These are phyloP conservation scores for Triadica sebifera DNA, from an alignment of 345 rosid species.

Conservation along the genomic window DNA sequence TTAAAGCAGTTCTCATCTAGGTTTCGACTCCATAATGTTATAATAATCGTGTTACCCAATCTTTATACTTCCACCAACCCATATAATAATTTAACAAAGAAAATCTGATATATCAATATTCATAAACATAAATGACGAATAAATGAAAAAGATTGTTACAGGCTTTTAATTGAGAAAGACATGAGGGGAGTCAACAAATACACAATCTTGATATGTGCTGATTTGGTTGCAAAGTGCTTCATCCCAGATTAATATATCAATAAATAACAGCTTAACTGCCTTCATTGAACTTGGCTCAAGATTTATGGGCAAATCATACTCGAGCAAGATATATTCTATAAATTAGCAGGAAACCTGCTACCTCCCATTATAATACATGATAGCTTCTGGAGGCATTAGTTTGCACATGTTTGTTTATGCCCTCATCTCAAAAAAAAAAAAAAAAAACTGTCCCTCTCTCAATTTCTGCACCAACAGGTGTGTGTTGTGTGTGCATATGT, in stretches of 20 bases:
- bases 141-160: not conserved
- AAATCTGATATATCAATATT: not conserved
- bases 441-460: constrained; percentile 9
- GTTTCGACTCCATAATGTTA: not conserved
- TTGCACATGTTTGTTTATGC: not conserved
- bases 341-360: not conserved
- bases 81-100: not conserved
- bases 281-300: not conserved
- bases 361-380: not conserved
- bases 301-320: not conserved
- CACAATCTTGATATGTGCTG: not conserved
- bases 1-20: not conserved
- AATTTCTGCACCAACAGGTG: not conserved
- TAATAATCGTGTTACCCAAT: not conserved
- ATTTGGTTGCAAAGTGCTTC: not conserved
- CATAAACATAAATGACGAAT: not conserved
- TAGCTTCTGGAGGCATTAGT: not conserved
- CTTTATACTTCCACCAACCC: constrained; percentile 1
- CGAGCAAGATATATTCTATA: not conserved
- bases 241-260: not conserved
- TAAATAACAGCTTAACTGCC: not conserved
- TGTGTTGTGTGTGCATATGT: not conserved
- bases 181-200: not conserved
- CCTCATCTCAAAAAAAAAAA: constrained; percentile 9
- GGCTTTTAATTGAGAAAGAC: not conserved